Evolutionary conservation across 176 grass and related monocot genomes (phyloP), one percentile per base, ranked within the genome.

Genomic region (Aechmea fasciata): DNA sequence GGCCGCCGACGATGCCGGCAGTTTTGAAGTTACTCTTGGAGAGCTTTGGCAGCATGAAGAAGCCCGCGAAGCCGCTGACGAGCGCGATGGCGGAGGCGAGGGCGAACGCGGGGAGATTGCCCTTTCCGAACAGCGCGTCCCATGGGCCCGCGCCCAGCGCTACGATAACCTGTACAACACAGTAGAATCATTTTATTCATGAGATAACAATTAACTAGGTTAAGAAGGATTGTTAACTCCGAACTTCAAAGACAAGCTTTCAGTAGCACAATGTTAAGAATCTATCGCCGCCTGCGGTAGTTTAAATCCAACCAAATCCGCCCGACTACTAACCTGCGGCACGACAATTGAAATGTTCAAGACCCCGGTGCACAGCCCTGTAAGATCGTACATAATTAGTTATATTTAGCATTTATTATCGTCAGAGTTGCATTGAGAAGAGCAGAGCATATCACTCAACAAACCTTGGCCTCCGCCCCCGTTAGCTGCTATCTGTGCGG

Each of bases 341-440:
- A 99, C n/a, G 1, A 99, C 94, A 0, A 99, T 99, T 47, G 94
- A 84, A 64, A 99, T 93, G 82, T 99, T 99, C 22, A 99, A 66
- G 67, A 99, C 81, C 11, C 86, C 94, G 11, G 80, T 87, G 59
- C 89, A 93, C 49, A 99, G 94, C 65, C 94, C 80, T 91, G 77
- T 13, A 13, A 28, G 33, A n/a, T 75, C 0, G 3, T 26, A 12
- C 15, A 11, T 50, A 14, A 3, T 48, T 41, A 41, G 33, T 59
- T 47, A 48, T 52, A 14, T 8, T 5, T 8, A 53, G 11, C 22
- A 54, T 70, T 10, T 7, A 70, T 26, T 9, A 47, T 22, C 47
- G 12, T 50, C 1, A 69, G n/a, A 18, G 15, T 20, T 70, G 17
- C 19, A 20, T 69, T 24, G 12, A 72, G 26, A 13, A 17, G 18